Evolutionary conservation across 2,329 filamentous ascomycete genomes (phyloP), one percentile per base, ranked within the genome.

Genomic region (Ophiostoma montium): DNA sequence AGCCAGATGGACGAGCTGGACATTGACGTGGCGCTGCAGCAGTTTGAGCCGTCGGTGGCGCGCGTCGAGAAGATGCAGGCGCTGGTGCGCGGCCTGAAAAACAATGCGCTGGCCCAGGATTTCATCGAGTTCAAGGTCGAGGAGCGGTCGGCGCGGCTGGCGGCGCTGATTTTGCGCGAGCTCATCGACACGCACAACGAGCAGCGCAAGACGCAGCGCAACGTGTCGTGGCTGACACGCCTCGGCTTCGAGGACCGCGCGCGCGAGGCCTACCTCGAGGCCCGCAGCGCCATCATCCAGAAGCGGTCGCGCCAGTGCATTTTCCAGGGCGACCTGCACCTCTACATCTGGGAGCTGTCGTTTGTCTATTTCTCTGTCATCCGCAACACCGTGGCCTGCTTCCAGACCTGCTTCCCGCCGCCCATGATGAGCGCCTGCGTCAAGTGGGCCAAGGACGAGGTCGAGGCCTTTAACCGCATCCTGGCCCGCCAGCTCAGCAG

Each of bases 321-420:
- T 51, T 98, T 98, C 65, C 88, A 95, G 61, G 92, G 92, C 47
- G 86, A 95, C 59, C 75, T 98, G 9, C 86, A 86, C 52, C 75
- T 88, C 12, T 96, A 96, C 65, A 92, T 96, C 57, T 95, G 89
- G 74, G 86, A 95, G 62, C 73, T 96, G 43, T 92, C 90, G 2
- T 95, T 88, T 65, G 88, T 95, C 50, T 95, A 95, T 65, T 98
- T 98, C 66, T 88, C 82, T 48, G 76, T 95, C 55, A 90, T 98
- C 61, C 82, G 86, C 57, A 95, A 96, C 65, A 96, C 92, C 0
- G 84, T 96, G 52, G 76, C 78, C 59, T 89, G 86, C 60, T 95
- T 92, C 65, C 87, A 94, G 61, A 70, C 72, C 48, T 94, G 87
- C 62, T 96, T 96, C 62, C 82, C 88, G 11, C 75, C 86, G 23